Percentiles rank a stretch among this genome's conserved stretches.
Evolutionary conservation across 148 eudicot genomes (phyloP).

Genomic region (Mesembryanthemum crystallinum): DNA sequence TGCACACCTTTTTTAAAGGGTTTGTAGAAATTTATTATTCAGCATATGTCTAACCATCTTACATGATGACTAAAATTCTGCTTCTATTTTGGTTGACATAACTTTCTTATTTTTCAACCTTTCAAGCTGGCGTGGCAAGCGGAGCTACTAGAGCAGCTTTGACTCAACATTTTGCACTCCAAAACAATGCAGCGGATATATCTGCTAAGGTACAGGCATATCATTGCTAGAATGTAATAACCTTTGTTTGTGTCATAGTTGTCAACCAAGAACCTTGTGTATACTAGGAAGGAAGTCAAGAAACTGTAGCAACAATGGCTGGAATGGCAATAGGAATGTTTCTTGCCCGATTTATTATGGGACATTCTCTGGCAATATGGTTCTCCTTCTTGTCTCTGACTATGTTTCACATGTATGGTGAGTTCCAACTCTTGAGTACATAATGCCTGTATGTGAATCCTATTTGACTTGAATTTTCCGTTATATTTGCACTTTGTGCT

Average conservation of each 20-base stretch:
- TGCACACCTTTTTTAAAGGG: background rate
- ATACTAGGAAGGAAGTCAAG: constrained; percentile 96
- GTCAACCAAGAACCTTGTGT: constrained; percentile 14
- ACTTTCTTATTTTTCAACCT: constrained; percentile 13
- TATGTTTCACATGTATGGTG: constrained; percentile 92
- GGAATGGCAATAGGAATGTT: constrained; percentile 99
- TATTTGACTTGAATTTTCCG: background rate
- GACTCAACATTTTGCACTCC: constrained; percentile 97
- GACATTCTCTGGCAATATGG: constrained; percentile 81
- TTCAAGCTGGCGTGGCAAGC: constrained; percentile 96
- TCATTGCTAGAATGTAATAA: background rate
- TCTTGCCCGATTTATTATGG: constrained; percentile 76
- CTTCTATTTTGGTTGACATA: constrained; percentile 15
- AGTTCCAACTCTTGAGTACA: constrained; percentile 29
- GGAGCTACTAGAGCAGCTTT: constrained; percentile 99
- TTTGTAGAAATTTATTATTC: background rate
- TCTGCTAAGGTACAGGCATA: constrained; percentile 75
- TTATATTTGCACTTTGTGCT: background rate
- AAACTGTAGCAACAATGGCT: constrained; percentile 91
- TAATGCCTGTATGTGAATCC: background rate
- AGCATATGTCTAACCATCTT: background rate
- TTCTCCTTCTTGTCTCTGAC: constrained; percentile 82
- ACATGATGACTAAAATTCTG: background rate
- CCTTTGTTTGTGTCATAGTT: background rate
- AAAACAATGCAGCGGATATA: constrained; percentile 97